Conservation (phyloP, 73 alveolate species). For the Symbiodinium pilosum region DNA sequence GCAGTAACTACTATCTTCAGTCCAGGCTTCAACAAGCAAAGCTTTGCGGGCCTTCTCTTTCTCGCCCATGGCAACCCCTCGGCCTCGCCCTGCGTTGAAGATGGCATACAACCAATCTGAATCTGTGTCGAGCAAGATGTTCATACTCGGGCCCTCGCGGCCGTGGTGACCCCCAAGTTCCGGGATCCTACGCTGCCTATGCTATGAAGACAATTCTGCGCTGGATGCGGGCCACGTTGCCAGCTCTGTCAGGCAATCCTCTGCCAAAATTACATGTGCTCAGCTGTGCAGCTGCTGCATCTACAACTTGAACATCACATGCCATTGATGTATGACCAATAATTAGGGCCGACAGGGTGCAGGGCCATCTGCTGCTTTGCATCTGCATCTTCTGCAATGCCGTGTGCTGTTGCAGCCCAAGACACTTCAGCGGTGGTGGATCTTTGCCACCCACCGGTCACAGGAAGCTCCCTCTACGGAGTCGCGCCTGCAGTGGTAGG, state of each 20-base stretch:
- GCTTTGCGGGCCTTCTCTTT: not conserved
- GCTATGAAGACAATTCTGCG: not conserved
- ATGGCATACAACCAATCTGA: not conserved
- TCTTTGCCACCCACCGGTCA: conserved; percentile 12
- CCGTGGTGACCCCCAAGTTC: not conserved
- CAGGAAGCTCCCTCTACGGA: not conserved
- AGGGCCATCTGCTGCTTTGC: too few species aligned
- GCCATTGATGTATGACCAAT: too few species aligned
- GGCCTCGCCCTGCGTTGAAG: not conserved
- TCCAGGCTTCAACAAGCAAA: too few species aligned
- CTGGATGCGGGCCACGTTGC: too few species aligned
- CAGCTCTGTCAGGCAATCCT: too few species aligned
- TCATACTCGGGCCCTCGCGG: not conserved
- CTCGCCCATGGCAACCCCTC: not conserved
- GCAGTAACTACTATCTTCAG: too few species aligned
- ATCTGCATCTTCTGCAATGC: too few species aligned
- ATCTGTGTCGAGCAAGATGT: not conserved
- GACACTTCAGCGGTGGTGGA: not conserved
- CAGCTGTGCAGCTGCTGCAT: too few species aligned
- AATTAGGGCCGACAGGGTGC: too few species aligned
- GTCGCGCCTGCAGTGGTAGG: not conserved
- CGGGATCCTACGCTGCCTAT: not conserved
- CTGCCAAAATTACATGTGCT: too few species aligned
- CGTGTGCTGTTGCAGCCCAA: too few species aligned
- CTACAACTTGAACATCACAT: too few species aligned